Evolutionary conservation across 225 moss, liverwort and hornwort genomes (phyloP).

Genomic region (Takakia lepidozioides): DNA sequence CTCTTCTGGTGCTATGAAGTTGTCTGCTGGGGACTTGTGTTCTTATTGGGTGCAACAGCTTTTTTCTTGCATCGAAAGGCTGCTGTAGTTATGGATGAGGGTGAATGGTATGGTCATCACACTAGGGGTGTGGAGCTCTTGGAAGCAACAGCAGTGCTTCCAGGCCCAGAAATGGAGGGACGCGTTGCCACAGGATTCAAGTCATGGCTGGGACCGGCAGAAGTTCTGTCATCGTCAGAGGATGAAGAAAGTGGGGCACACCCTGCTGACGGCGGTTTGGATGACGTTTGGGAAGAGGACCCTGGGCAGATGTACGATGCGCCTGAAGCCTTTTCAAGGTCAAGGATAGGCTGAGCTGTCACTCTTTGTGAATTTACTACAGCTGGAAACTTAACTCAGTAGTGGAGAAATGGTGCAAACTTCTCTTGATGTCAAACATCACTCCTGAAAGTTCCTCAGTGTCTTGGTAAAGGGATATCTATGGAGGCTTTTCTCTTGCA

Average conservation of each 20-base stretch:
- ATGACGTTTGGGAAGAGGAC: constrained; percentile 78
- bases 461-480: too few species aligned
- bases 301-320: constrained; percentile 44
- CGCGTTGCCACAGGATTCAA: constrained; percentile 53
- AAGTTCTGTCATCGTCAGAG: constrained; percentile 46
- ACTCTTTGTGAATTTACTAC: too few species aligned
- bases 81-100: constrained; percentile 80
- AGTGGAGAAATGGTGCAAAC: too few species aligned
- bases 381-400: too few species aligned
- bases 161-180: constrained; percentile 55
- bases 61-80: constrained; percentile 81
- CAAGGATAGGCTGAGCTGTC: constrained; percentile 21
- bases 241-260: constrained; percentile 30
- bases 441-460: too few species aligned
- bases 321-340: constrained; percentile 35
- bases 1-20: constrained; percentile 98
- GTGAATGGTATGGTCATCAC: constrained; percentile 67
- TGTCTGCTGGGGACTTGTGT: constrained; percentile 67
- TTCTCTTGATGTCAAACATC: too few species aligned
- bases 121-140: constrained; percentile 79
- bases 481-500: too few species aligned
- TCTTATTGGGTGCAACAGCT: constrained; percentile 54
- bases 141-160: constrained; percentile 62
- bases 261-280: constrained; percentile 30
- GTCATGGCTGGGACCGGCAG: constrained; percentile 71